These are phyloP conservation scores for Botrytis squamosa DNA, from an alignment of 2,329 filamentous ascomycete genomes.

Conservation along the genomic window DNA sequence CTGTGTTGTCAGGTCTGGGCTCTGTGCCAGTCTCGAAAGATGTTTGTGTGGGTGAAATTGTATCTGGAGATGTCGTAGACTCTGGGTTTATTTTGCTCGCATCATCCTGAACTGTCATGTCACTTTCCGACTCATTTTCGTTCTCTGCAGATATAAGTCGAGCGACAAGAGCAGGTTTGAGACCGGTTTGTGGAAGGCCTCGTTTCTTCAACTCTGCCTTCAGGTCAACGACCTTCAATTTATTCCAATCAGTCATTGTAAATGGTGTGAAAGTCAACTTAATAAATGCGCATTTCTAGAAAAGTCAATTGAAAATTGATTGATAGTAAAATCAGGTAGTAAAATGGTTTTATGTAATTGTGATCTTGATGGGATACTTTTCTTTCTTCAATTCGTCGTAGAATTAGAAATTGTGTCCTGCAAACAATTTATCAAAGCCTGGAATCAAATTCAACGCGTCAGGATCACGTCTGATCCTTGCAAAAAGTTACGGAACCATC, in stretches of 20 bases:
- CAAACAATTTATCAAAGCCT: conserved; percentile 17
- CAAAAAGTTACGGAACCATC: background rate
- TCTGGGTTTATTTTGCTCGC: conserved; percentile 27
- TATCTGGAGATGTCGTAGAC: conserved; percentile 32
- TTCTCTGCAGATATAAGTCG: conserved; percentile 53
- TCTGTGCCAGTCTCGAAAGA: conserved; percentile 3
- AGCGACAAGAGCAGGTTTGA: conserved; percentile 70
- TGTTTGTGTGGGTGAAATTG: conserved; percentile 27
- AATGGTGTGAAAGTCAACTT: background rate
- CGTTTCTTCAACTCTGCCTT: conserved; percentile 72
- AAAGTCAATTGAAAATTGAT: background rate
- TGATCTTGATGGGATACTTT: background rate
- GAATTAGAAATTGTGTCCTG: conserved; percentile 5
- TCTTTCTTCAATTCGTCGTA: background rate
- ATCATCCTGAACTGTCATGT: conserved; percentile 35
- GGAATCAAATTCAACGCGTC: conserved; percentile 20
- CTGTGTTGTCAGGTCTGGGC: background rate
- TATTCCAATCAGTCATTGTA: conserved; percentile 52
- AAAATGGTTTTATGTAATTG: background rate
- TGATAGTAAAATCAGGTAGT: background rate
- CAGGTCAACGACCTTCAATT: conserved; percentile 72
- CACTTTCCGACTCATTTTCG: conserved; percentile 39
- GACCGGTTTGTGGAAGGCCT: conserved; percentile 65
- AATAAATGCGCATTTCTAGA: conserved; percentile 6
- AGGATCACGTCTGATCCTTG: conserved; percentile 14